Evolutionary conservation across 2,329 filamentous ascomycete genomes (phyloP).

Genomic region (Aspergillus udagawae): DNA sequence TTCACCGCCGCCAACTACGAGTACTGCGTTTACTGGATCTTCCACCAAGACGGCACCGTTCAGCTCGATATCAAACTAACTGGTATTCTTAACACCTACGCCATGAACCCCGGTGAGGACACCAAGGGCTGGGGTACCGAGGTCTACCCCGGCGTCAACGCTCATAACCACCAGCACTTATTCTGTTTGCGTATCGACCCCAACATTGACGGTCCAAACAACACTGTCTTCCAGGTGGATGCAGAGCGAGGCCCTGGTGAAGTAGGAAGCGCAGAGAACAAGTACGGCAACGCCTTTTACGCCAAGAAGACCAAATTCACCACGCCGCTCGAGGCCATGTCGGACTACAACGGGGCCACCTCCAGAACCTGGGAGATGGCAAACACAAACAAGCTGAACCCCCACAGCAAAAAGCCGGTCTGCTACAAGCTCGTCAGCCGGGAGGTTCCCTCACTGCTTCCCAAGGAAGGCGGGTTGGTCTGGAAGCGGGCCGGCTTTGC

Average conservation of each 20-base stretch:
- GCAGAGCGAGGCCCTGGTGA: constrained; percentile 66
- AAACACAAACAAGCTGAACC: constrained; percentile 79
- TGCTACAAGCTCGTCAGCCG: constrained; percentile 87
- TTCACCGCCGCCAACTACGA: constrained; percentile 97
- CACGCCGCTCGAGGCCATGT: constrained; percentile 64
- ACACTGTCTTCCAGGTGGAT: constrained; percentile 82
- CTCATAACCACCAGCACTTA: constrained; percentile 92
- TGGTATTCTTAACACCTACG: constrained; percentile 88
- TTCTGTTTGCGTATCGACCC: constrained; percentile 88
- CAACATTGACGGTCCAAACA: constrained; percentile 79
- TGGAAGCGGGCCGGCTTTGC: constrained; percentile 90
- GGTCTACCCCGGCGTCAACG: constrained; percentile 86
- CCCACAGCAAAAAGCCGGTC: constrained; percentile 77
- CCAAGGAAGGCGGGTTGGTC: constrained; percentile 75
- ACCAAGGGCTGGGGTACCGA: constrained; percentile 85
- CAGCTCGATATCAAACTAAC: constrained; percentile 90
- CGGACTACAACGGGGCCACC: constrained; percentile 76
- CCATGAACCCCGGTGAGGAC: constrained; percentile 74
- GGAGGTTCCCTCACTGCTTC: constrained; percentile 73
- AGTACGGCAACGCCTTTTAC: constrained; percentile 86
- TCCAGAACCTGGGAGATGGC: constrained; percentile 86
- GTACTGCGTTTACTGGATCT: constrained; percentile 83
- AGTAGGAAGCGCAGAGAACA: constrained; percentile 77
- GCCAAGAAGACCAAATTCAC: constrained; percentile 76
- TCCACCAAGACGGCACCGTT: constrained; percentile 87